Evolutionary conservation across 2,329 filamentous ascomycete species (phyloP), one percentile per base, ranked within the genome.

Genomic region (Calonectria crousiana): DNA sequence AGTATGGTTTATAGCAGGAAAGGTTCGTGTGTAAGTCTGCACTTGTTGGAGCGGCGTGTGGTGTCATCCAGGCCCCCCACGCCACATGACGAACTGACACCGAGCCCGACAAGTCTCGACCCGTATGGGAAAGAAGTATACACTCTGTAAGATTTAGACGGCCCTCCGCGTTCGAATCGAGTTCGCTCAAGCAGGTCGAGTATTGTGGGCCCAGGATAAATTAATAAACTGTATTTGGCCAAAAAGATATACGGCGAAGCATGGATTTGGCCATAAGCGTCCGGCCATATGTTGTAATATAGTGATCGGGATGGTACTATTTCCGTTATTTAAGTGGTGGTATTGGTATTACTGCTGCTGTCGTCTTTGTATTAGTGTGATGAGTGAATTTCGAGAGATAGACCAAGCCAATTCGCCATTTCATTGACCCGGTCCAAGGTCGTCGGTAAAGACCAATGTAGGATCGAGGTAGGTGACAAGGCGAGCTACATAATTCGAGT

Each of bases 1-100:
- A 93, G 77, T 98, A 98, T 81, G 96, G 99, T 82, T 91, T 95
- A 81, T 89, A 92, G 16, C 95, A 95, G 80, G 94, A 98, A 82
- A 93, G 98, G 64, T 98, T 97, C n/a, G n/a, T n/a, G n/a, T n/a
- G n/a, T n/a, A n/a, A n/a, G n/a, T n/a, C n/a, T n/a, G n/a, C n/a
- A n/a, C n/a, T n/a, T n/a, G n/a, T n/a, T n/a, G n/a, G n/a, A n/a
- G n/a, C n/a, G n/a, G 13, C 5, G 30, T 32, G 30, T 8, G 8
- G 30, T 4, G 30, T 32, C 30, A 32, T 8, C 8, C 30, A 32
- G 8, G 30, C 30, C 30, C 30, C 4, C 30, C 30, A 32, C 30
- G 8, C 30, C 30, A 32, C 30, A 32, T 32, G 30, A 32, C 4
- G 14, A 38, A 38, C 36, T 38, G 13, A 13, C 3, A 14, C 11